Evolutionary conservation across 495 filamentous ascomycete genomes (phyloP), one percentile per base, ranked within the genome.

Genomic region (Chaetomidium leptoderma): DNA sequence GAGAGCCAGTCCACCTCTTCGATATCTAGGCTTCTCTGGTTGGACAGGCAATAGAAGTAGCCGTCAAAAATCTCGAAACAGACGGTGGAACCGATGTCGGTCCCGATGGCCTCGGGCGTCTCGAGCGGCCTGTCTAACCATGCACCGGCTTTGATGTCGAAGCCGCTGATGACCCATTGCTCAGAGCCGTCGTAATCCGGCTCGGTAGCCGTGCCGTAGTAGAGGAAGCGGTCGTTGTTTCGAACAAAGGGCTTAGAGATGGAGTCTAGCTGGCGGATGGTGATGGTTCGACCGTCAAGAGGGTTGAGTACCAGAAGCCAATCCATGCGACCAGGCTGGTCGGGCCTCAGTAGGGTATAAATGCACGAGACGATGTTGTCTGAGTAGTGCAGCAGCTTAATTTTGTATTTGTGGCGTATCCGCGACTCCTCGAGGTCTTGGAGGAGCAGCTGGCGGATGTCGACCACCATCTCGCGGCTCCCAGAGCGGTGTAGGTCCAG

Each of bases 41-140:
- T 91, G 3, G 88, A 89, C 6, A 92, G 73, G 0, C 78, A 84
- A 62, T 92, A 91, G 29, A 93, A 83, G 63, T 83, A 76, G n/a
- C 76, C 80, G 26, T 84, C 73, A 59, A 85, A 74, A 36, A 91
- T 82, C 57, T 88, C 84, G 65, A 93, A 93, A 60, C 83, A 87
- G 23, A 89, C 72, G 1, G 81, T 86, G 42, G 81, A 80, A 8
- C 83, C 83, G 37, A 91, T 77, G 49, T 91, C 88, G 27, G 72
- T 75, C 1, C 85, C 85, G 11, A 81, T 78, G 57, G 86, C 72
- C 7, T 79, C 73, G 4, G 74, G 64, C 4, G 87, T 67, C 43
- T 80, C 70, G 24, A 85, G 63, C 21, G 72, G 70, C 21, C 61
- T 57, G 11, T 62, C 44, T 23, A 78, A 60, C 67, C 69, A 73